Conservation (phyloP, 2,329 filamentous ascomycete species). For the Fusarium camptoceras region DNA sequence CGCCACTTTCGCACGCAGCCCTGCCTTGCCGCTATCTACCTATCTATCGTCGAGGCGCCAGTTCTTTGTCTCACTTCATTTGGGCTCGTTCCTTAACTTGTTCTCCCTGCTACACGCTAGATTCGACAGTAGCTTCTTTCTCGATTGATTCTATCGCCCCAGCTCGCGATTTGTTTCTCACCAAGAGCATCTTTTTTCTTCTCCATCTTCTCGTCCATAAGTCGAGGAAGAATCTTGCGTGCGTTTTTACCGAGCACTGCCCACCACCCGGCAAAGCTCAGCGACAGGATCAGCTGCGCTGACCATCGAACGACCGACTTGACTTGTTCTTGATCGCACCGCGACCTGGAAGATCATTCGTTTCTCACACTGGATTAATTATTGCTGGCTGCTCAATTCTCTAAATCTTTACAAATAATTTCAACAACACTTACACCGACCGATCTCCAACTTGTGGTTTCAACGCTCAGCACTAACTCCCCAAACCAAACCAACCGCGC, state of each 20-base stretch:
- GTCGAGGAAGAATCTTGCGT: conserved; percentile 13
- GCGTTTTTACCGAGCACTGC: conserved; percentile 31
- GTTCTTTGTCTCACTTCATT: conserved; percentile 50
- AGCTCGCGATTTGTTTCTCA: conserved; percentile 18
- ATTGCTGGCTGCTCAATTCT: conserved; percentile 21
- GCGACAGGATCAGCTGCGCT: conserved; percentile 49
- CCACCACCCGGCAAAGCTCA: conserved; percentile 32
- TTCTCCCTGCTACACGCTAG: conserved; percentile 45
- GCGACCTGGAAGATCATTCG: conserved; percentile 39
- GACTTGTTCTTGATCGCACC: conserved; percentile 37
- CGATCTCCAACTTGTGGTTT: conserved; percentile 35
- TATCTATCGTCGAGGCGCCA: conserved; percentile 46
- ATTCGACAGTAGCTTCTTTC: conserved; percentile 41
- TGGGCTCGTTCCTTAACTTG: conserved; percentile 44
- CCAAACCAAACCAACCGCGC: conserved; percentile 7
- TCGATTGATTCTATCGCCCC: conserved; percentile 35
- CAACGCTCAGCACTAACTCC: conserved; percentile 15
- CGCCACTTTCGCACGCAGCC: conserved; percentile 35
- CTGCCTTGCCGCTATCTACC: conserved; percentile 43
- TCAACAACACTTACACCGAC: conserved; percentile 37
- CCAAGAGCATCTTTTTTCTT: conserved; percentile 11
- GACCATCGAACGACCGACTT: conserved; percentile 44
- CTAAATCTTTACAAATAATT: conserved; percentile 39
- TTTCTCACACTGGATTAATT: conserved; percentile 32
- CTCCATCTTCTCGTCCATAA: conserved; percentile 16